Conservation (phyloP, 2,329 filamentous ascomycete genomes). For the Ophiosphaerella korrae region DNA sequence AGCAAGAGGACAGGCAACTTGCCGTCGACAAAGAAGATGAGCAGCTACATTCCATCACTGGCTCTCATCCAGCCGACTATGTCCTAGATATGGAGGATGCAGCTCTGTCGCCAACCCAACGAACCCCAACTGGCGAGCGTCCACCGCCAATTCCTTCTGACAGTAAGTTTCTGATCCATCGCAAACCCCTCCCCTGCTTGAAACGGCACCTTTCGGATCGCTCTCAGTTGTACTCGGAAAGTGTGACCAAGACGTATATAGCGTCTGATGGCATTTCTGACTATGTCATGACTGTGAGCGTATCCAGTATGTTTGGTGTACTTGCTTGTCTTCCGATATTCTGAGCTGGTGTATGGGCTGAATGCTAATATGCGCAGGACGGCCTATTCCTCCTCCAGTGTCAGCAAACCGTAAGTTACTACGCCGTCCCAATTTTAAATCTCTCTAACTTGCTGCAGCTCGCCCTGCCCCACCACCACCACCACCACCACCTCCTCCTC, state of each 20-base stretch:
- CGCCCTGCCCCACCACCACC: conserved; percentile 62
- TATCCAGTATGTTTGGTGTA: conserved; percentile 43
- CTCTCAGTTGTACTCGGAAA: conserved; percentile 35
- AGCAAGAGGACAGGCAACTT: conserved; percentile 50
- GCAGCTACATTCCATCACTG: conserved; percentile 49
- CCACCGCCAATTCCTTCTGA: conserved; percentile 54
- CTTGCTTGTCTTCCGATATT: not conserved
- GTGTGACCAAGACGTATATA: conserved; percentile 40
- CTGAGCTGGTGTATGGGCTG: not conserved
- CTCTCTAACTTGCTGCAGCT: conserved; percentile 52
- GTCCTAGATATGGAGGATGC: conserved; percentile 62
- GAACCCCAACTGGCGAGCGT: conserved; percentile 45
- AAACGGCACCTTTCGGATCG: conserved; percentile 24
- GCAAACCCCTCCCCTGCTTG: conserved; percentile 36
- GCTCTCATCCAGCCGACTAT: conserved; percentile 52
- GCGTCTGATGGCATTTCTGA: conserved; percentile 40
- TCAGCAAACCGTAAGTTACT: conserved; percentile 41
- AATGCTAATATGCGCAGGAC: conserved; percentile 45
- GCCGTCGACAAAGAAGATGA: conserved; percentile 59
- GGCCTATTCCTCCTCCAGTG: conserved; percentile 45
- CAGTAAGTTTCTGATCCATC: conserved; percentile 55
- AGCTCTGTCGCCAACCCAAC: conserved; percentile 49
- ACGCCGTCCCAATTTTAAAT: not conserved
- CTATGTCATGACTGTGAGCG: conserved; percentile 47
- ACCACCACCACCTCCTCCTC: conserved; percentile 33